These are phyloP conservation scores for Lunularia cruciata DNA, from an alignment of 225 moss, liverwort and hornwort genomes.

Conservation along the genomic window DNA sequence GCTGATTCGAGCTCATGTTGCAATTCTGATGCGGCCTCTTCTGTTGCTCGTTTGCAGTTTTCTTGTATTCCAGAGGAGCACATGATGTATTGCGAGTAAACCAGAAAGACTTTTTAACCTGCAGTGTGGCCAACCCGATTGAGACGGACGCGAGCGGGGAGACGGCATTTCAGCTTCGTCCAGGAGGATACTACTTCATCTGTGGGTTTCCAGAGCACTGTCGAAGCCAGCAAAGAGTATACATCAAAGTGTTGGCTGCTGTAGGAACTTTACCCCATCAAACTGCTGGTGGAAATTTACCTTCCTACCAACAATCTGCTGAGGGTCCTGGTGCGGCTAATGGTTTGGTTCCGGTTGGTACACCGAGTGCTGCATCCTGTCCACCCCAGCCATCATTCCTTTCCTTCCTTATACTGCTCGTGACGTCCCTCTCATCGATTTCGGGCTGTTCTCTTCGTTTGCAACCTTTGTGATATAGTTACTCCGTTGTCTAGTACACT, in stretches of 20 bases:
- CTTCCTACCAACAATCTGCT: conserved; percentile 13
- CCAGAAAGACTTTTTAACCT: conserved; percentile 31
- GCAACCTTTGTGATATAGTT: too few species aligned
- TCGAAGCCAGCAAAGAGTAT: conserved; percentile 29
- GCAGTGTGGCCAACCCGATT: conserved; percentile 34
- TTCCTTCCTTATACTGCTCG: background rate
- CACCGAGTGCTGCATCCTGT: background rate
- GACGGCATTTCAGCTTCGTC: conserved; percentile 25
- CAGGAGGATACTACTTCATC: conserved; percentile 37
- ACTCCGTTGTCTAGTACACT: too few species aligned
- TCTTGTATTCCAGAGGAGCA: conserved; percentile 35
- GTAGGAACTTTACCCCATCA: background rate
- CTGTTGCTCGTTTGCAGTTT: conserved; percentile 37
- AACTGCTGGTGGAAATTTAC: background rate
- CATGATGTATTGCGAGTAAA: conserved; percentile 47
- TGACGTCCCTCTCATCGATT: background rate
- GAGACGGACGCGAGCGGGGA: conserved; percentile 44
- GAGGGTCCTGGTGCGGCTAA: background rate
- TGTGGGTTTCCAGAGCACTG: conserved; percentile 49
- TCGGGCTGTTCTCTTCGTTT: too few species aligned
- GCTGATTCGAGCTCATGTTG: too few species aligned
- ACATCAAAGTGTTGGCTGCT: conserved; percentile 24
- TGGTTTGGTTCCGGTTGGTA: background rate
- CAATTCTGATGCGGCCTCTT: too few species aligned
- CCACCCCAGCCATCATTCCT: background rate